Conservation (phyloP, 2,329 filamentous ascomycete species). For the Colletotrichum filicis region DNA sequence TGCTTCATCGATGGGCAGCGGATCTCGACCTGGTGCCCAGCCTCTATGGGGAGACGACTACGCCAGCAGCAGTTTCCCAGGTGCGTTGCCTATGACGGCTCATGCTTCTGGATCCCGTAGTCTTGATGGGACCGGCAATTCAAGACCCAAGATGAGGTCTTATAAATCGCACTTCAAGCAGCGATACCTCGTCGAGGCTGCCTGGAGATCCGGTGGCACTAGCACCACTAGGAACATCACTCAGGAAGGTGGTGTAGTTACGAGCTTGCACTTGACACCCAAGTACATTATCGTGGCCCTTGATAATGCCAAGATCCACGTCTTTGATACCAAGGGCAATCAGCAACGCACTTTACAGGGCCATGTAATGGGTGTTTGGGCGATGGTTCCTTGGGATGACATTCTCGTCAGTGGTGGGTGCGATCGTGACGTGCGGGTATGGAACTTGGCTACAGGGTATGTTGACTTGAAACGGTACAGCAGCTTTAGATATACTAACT, state of each 20-base stretch:
- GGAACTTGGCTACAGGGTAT: conserved; percentile 94
- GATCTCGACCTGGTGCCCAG: conserved; percentile 20
- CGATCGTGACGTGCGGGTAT: conserved; percentile 95
- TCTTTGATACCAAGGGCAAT: conserved; percentile 92
- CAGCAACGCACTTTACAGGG: conserved; percentile 90
- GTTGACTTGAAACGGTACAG: conserved; percentile 40
- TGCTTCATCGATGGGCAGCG: conserved; percentile 16
- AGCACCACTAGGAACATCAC: conserved; percentile 89
- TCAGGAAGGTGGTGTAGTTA: conserved; percentile 96
- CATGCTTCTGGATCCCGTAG: conserved; percentile 59
- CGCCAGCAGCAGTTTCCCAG: conserved; percentile 56
- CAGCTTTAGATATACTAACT: conserved; percentile 35
- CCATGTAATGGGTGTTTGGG: conserved; percentile 99
- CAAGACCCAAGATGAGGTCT: conserved; percentile 76
- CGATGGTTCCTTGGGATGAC: conserved; percentile 98
- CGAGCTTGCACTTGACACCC: conserved; percentile 90
- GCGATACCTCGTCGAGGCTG: conserved; percentile 94
- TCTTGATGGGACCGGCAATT: conserved; percentile 61
- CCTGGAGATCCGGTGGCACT: conserved; percentile 92
- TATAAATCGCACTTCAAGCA: conserved; percentile 99
- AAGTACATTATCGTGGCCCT: conserved; percentile 98
- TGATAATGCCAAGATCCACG: conserved; percentile 98
- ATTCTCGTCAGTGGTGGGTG: conserved; percentile 95
- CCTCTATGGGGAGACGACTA: conserved; percentile 38
- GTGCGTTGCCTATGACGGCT: conserved; percentile 50